Percentiles rank a stretch among this genome's conserved stretches.
Evolutionary conservation across 1,139 yeast species (phyloP).

Genomic region (Fermentozyma sake): DNA sequence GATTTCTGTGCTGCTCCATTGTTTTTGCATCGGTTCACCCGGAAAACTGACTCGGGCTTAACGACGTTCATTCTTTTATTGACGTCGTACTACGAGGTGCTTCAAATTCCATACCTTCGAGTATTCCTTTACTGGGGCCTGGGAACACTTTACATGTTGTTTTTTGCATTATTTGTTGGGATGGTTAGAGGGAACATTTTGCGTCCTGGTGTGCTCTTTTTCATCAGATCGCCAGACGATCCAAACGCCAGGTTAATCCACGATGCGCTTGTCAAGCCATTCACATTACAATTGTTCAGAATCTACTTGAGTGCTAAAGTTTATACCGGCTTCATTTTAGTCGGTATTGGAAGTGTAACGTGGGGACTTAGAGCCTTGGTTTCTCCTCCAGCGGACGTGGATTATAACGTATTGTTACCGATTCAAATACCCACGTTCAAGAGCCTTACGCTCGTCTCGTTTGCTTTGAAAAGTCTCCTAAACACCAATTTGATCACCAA

Average conservation of each 20-base stretch:
- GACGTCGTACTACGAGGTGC: constrained; percentile 19
- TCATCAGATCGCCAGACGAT: constrained; percentile 92
- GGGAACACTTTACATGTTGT: constrained; percentile 85
- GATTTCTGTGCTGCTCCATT: constrained; percentile 67
- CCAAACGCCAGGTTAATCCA: constrained; percentile 86
- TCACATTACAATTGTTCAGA: constrained; percentile 66
- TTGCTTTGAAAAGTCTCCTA: constrained; percentile 1
- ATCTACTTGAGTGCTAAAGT: constrained; percentile 72
- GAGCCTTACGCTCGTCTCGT: background rate
- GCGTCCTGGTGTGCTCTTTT: constrained; percentile 85
- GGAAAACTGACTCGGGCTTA: constrained; percentile 7
- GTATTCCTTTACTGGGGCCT: constrained; percentile 54
- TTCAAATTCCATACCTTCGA: constrained; percentile 15
- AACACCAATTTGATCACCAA: constrained; percentile 17
- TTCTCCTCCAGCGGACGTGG: constrained; percentile 4
- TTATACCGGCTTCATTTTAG: constrained; percentile 65
- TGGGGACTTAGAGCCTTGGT: constrained; percentile 44
- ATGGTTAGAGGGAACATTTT: constrained; percentile 71
- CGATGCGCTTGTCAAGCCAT: constrained; percentile 78
- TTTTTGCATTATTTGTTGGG: constrained; percentile 81
- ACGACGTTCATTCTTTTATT: constrained; percentile 17
- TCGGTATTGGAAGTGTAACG: constrained; percentile 71
- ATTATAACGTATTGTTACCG: constrained; percentile 27
- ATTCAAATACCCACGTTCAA: constrained; percentile 9
- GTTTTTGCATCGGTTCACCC: constrained; percentile 20